Percentiles rank a stretch among this genome's conserved stretches.
These are phyloP conservation scores for Capronia americana DNA, from an alignment of 2,329 filamentous ascomycete species.

Conservation along the genomic window DNA sequence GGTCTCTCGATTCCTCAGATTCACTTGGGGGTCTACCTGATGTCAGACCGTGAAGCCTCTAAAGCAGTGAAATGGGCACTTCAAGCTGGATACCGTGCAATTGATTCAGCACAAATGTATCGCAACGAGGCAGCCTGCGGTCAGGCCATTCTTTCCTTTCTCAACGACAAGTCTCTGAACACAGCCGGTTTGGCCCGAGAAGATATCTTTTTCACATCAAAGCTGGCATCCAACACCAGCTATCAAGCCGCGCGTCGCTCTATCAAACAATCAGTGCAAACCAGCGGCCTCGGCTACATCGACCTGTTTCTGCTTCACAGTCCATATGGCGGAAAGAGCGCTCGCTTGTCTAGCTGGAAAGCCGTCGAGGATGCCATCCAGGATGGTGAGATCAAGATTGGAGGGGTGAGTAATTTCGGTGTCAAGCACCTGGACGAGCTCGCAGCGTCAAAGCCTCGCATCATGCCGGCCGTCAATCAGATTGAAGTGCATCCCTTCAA, in stretches of 20 bases:
- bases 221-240: constrained; percentile 70
- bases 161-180: constrained; percentile 55
- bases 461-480: constrained; percentile 76
- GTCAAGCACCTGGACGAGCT: constrained; percentile 76
- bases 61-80: constrained; percentile 65
- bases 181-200: constrained; percentile 63
- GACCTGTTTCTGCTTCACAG: constrained; percentile 82
- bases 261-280: constrained; percentile 69
- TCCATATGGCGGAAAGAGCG: constrained; percentile 74
- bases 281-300: constrained; percentile 73
- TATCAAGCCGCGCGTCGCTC: constrained; percentile 72
- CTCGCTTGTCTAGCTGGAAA: constrained; percentile 74
- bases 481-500: constrained; percentile 78
- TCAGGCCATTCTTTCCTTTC: constrained; percentile 65
- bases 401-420: constrained; percentile 80
- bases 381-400: constrained; percentile 72
- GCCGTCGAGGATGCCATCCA: constrained; percentile 77
- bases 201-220: constrained; percentile 81
- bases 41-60: constrained; percentile 66
- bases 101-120: constrained; percentile 70
- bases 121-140: constrained; percentile 76
- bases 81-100: constrained; percentile 46
- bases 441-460: constrained; percentile 65
- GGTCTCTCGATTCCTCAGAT: constrained; percentile 72
- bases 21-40: constrained; percentile 77